phyloP scores from a whole-genome alignment of 2,329 filamentous ascomycete genomes.

The Phoma herbarum region DNA sequence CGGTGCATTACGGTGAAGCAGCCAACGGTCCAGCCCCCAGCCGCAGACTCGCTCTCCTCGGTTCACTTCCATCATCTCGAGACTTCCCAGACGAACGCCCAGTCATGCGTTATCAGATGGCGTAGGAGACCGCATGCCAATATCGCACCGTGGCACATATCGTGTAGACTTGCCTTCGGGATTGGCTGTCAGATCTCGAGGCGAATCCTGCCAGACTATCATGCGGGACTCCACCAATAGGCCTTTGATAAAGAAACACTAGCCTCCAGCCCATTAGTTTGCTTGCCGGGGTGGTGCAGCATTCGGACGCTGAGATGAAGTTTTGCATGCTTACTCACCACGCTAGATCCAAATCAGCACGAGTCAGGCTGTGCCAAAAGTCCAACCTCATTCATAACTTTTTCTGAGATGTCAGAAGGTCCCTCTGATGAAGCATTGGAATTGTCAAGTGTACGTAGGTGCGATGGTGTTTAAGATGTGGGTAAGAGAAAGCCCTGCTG shows the following conservation, averaged over 20 bases:
- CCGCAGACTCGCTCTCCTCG: not conserved
- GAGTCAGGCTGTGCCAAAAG: not conserved
- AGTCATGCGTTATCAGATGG: slow-evolving; percentile 12
- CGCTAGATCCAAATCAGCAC: not conserved
- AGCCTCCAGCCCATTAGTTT: not conserved
- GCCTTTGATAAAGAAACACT: not conserved
- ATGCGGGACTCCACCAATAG: not conserved
- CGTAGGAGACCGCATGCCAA: slow-evolving; percentile 1
- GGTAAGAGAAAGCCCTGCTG: not conserved
- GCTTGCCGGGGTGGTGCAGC: slow-evolving; percentile 2
- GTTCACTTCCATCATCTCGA: not conserved
- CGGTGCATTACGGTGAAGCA: not conserved
- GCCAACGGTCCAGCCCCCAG: not conserved
- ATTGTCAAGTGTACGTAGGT: not conserved
- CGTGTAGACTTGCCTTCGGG: not conserved
- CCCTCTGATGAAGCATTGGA: not conserved
- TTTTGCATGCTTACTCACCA: slow-evolving; percentile 9
- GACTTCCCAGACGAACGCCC: not conserved
- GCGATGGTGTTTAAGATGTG: not conserved
- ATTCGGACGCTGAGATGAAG: not conserved
- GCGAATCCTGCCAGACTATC: slow-evolving; percentile 9
- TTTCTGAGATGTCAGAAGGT: not conserved
- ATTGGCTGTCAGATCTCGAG: not conserved
- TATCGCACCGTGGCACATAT: slow-evolving; percentile 3
- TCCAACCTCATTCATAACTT: not conserved